Evolutionary conservation across 2,329 filamentous ascomycete species (phyloP).

Genomic region (Pyrenophora tritici-repentis): DNA sequence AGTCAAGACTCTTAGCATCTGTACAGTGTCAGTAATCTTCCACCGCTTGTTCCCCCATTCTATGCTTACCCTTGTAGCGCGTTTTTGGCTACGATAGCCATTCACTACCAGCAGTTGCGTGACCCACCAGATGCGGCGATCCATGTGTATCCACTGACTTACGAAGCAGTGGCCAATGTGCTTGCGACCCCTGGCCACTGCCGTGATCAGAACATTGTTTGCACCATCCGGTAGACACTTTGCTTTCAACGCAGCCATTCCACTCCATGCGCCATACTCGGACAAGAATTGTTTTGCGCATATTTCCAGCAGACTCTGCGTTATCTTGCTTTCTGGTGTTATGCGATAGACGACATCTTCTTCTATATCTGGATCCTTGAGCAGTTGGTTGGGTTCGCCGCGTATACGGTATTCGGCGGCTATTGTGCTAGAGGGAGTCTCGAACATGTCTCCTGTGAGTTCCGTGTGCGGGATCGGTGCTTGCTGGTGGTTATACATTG

Average conservation of each 20-base stretch:
- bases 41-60: no score
- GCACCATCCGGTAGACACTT: constrained; percentile 1
- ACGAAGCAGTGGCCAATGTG: constrained; percentile 15
- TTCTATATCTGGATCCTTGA: constrained; percentile 7
- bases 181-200: not conserved
- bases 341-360: constrained; percentile 10
- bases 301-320: not conserved
- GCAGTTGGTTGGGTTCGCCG: constrained; percentile 1
- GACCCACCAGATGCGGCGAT: constrained; percentile 15
- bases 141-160: constrained; percentile 11
- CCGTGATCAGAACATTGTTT: constrained; percentile 12
- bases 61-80: constrained; percentile 12
- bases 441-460: not conserved
- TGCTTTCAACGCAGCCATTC: not conserved
- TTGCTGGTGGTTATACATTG: not conserved
- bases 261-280: constrained; percentile 2
- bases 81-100: constrained; percentile 12
- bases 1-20: constrained; percentile 15
- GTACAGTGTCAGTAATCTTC: not conserved
- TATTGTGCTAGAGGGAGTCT: not conserved
- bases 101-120: constrained; percentile 14
- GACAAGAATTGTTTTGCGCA: constrained; percentile 3
- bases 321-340: constrained; percentile 5
- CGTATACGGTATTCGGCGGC: constrained; percentile 6
- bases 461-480: not conserved